phyloP scores from a whole-genome alignment of 2,329 filamentous ascomycete genomes.

The Diaporthe citri region DNA sequence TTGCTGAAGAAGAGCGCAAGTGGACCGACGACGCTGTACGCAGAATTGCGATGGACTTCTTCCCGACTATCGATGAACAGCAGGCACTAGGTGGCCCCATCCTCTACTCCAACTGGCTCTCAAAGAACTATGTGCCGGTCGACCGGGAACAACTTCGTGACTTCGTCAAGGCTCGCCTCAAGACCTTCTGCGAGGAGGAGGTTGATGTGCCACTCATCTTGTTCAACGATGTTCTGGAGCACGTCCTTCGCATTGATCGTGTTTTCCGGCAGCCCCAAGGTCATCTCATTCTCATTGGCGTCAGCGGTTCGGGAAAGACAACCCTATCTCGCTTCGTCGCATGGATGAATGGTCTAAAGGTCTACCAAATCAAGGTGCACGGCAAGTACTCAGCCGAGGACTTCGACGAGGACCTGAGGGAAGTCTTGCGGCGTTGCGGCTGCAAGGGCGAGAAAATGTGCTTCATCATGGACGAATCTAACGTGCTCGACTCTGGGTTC shows the following conservation, averaged over 20 bases:
- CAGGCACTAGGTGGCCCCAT: constrained; percentile 93
- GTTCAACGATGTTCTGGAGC: constrained; percentile 99
- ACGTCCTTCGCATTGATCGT: constrained; percentile 97
- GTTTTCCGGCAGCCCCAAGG: constrained; percentile 99
- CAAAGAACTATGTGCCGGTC: constrained; percentile 97
- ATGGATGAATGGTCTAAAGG: constrained; percentile 99
- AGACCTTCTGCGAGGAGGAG: constrained; percentile 99
- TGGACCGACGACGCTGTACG: constrained; percentile 94
- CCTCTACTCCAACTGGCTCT: constrained; percentile 98
- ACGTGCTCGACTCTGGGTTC: constrained; percentile 98
- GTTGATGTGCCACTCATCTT: constrained; percentile 97
- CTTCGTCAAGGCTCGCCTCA: constrained; percentile 96
- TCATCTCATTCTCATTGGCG: constrained; percentile 97
- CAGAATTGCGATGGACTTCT: constrained; percentile 88
- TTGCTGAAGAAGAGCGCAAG: constrained; percentile 90
- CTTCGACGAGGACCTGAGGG: constrained; percentile 97
- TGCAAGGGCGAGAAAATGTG: constrained; percentile 99
- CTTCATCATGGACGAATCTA: constrained; percentile 99
- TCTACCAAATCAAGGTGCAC: constrained; percentile 99
- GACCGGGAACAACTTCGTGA: constrained; percentile 95
- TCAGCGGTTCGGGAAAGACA: constrained; percentile 98
- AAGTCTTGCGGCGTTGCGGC: constrained; percentile 91
- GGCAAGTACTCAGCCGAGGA: constrained; percentile 98
- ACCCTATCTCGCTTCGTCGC: constrained; percentile 97
- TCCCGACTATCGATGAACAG: constrained; percentile 94